Conservation (phyloP, 2,329 filamentous ascomycete genomes). For the Zymoseptoria passerinii region DNA sequence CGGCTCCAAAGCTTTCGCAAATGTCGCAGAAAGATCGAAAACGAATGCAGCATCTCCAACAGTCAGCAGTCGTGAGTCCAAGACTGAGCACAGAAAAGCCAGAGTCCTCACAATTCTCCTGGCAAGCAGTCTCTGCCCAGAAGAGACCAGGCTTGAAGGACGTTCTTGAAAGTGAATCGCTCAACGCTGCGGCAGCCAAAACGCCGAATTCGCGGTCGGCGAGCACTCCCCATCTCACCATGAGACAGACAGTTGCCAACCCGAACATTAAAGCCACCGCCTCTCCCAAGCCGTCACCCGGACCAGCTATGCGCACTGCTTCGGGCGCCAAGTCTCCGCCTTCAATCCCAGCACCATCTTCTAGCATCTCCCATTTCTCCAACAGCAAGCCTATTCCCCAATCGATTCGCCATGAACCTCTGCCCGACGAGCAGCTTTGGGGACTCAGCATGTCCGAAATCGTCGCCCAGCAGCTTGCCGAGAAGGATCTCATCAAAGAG, state of each 20-base stretch:
- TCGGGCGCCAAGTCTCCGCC: conserved; percentile 7
- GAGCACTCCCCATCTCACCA: conserved; percentile 47
- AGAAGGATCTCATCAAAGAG: conserved; percentile 75
- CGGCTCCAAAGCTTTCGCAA: conserved; percentile 65
- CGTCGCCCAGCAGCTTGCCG: conserved; percentile 73
- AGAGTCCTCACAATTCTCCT: conserved; percentile 36
- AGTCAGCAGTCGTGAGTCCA: conserved; percentile 29
- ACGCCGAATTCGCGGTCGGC: conserved; percentile 24
- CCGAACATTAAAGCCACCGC: conserved; percentile 22
- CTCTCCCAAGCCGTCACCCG: conserved; percentile 8
- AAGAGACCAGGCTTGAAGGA: conserved; percentile 47
- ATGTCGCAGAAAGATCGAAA: conserved; percentile 91
- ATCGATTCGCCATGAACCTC: conserved; percentile 45
- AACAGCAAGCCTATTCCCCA: conserved; percentile 33
- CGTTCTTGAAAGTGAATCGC: conserved; percentile 33
- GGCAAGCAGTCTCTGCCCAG: conserved; percentile 53
- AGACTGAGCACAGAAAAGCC: background rate
- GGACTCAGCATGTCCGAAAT: conserved; percentile 81
- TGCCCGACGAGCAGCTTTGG: conserved; percentile 54
- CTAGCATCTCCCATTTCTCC: conserved; percentile 21
- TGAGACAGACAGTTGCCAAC: conserved; percentile 53
- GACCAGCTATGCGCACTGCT: conserved; percentile 11
- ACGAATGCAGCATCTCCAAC: conserved; percentile 63
- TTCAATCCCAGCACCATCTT: conserved; percentile 1
- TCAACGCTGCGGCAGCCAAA: conserved; percentile 21